phyloP scores from a whole-genome alignment of 768 basidiomycete species.

The Amanita pseudoporphyria region DNA sequence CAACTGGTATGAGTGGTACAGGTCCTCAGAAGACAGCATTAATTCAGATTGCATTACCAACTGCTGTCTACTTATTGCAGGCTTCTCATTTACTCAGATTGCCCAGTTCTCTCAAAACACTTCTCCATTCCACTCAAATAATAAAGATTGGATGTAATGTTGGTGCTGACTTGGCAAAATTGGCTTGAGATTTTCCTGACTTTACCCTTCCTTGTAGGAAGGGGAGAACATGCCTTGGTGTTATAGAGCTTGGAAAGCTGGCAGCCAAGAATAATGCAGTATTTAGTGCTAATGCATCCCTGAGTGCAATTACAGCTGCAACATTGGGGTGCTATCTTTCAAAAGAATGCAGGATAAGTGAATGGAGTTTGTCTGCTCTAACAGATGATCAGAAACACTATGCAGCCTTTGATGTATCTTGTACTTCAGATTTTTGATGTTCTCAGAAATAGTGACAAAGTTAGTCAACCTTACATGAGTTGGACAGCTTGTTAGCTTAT shows the following conservation, averaged over 20 bases:
- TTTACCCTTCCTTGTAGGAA: neutral
- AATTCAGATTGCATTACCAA: constrained; percentile 8
- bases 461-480: constrained; percentile 10
- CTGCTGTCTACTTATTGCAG: constrained; percentile 4
- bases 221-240: neutral
- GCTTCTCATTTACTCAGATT: constrained; percentile 5
- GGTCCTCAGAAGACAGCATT: constrained; percentile 11
- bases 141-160: constrained; percentile 13
- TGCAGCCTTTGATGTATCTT: constrained; percentile 12
- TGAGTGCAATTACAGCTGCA: constrained; percentile 10
- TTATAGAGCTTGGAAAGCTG: constrained; percentile 11
- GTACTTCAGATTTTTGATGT: constrained; percentile 5
- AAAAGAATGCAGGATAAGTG: constrained; percentile 3
- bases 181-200: constrained; percentile 11
- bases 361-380: constrained; percentile 3
- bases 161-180: constrained; percentile 10
- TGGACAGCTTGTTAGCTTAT: constrained; percentile 11
- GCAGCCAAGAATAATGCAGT: constrained; percentile 10
- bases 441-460: constrained; percentile 5
- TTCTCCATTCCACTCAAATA: constrained; percentile 6
- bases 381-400: constrained; percentile 7
- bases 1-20: constrained; percentile 1
- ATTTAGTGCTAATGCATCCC: constrained; percentile 10
- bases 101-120: constrained; percentile 7
- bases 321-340: constrained; percentile 4